These are phyloP conservation scores for Solanum habrochaites DNA, from an alignment of 257 asterid species.

Conservation along the genomic window DNA sequence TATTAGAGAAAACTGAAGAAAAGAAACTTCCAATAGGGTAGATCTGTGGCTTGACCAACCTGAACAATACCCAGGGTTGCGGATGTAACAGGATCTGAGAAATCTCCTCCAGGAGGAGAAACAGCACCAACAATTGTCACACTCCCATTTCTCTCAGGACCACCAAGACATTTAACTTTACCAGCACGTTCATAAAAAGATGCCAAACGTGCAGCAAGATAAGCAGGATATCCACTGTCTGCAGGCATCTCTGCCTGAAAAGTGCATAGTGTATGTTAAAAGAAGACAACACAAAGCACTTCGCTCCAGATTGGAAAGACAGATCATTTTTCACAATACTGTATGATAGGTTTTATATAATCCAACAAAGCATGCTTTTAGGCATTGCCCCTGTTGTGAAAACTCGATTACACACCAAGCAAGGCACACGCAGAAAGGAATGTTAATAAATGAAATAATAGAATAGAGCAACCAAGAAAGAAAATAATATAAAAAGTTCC, in stretches of 20 bases:
- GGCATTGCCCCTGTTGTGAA: background rate
- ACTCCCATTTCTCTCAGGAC: conserved; percentile 95
- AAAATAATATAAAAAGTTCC: background rate
- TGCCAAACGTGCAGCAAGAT: conserved; percentile 93
- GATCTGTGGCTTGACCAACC: conserved; percentile 23
- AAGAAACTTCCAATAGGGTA: background rate
- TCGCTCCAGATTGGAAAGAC: background rate
- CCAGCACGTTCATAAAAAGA: conserved; percentile 99
- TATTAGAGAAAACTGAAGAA: conserved; percentile 1
- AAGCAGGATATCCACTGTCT: conserved; percentile 98
- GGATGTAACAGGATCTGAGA: conserved; percentile 97
- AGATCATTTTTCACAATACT: background rate
- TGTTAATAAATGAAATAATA: background rate
- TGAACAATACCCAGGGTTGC: conserved; percentile 98
- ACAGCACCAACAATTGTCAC: conserved; percentile 98
- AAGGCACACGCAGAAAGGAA: background rate
- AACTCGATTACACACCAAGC: background rate
- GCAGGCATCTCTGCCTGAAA: conserved; percentile 98
- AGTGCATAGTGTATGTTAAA: background rate
- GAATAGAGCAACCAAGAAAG: background rate
- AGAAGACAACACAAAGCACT: background rate
- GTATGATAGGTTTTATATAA: background rate
- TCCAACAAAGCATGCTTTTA: background rate
- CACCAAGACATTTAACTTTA: conserved; percentile 95
- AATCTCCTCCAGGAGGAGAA: conserved; percentile 99